Evolutionary conservation across 176 grass and related monocot species (phyloP).

Genomic region (Oryza brachyantha): DNA sequence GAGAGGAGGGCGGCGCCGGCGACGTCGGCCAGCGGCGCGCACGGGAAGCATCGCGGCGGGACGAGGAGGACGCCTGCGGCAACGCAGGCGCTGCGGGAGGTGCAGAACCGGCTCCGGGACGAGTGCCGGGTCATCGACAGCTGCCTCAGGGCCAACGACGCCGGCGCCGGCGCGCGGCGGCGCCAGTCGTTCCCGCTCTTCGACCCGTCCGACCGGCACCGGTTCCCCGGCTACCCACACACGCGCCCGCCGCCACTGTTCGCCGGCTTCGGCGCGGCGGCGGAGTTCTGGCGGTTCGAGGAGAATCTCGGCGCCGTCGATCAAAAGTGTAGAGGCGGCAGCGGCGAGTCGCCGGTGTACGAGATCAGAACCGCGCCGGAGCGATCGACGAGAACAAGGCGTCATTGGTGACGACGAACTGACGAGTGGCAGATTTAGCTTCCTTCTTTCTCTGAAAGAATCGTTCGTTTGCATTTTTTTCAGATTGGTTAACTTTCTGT

Average conservation of each 20-base stretch:
- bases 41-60: background rate
- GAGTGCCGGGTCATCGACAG: constrained; percentile 69
- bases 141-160: constrained; percentile 46
- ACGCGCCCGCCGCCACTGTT: constrained; percentile 9
- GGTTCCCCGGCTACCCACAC: constrained; percentile 62
- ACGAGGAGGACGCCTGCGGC: background rate
- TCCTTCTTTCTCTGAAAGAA: constrained; percentile 1
- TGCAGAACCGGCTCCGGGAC: constrained; percentile 53
- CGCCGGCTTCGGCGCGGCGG: background rate
- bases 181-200: constrained; percentile 64
- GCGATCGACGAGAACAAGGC: background rate
- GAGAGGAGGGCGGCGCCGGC: background rate
- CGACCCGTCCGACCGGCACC: constrained; percentile 43
- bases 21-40: background rate
- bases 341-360: constrained; percentile 58
- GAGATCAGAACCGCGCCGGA: constrained; percentile 33
- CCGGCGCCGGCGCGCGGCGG: constrained; percentile 4
- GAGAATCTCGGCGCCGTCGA: background rate
- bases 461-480: background rate
- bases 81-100: constrained; percentile 44
- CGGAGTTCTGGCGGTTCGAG: background rate
- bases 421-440: background rate
- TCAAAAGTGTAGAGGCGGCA: background rate
- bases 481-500: background rate
- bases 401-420: constrained; percentile 29